Evolutionary conservation across 2,329 filamentous ascomycete genomes (phyloP).

Genomic region (Esteya vermicola): DNA sequence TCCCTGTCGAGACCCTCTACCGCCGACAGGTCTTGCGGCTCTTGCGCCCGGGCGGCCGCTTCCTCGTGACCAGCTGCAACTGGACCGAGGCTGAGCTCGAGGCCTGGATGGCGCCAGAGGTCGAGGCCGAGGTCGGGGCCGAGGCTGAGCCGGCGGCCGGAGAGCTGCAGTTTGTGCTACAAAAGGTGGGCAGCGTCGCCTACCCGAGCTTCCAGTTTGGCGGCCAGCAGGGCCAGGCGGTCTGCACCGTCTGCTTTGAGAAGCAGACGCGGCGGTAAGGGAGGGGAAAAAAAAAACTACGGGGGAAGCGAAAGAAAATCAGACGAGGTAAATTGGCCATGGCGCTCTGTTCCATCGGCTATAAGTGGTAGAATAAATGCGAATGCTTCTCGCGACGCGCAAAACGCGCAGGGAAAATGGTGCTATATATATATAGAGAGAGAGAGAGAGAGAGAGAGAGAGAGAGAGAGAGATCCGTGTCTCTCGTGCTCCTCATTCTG

Average conservation of each 20-base stretch:
- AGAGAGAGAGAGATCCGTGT: too few species aligned
- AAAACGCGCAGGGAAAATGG: too few species aligned
- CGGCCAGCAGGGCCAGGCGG: slow-evolving; percentile 73
- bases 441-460: too few species aligned
- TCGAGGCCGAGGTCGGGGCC: slow-evolving; percentile 6
- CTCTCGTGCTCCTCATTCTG: too few species aligned
- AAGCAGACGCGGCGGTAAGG: slow-evolving; percentile 14
- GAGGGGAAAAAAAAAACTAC: background rate
- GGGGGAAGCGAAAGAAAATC: background rate
- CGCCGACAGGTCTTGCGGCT: slow-evolving; percentile 51
- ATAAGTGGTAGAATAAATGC: too few species aligned
- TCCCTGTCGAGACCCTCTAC: slow-evolving; percentile 67
- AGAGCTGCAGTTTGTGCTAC: slow-evolving; percentile 35
- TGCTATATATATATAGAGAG: too few species aligned
- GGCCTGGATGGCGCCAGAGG: slow-evolving; percentile 54
- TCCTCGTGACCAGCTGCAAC: slow-evolving; percentile 91
- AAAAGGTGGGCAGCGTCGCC: slow-evolving; percentile 54
- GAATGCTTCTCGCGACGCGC: too few species aligned
- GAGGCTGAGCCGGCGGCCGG: slow-evolving; percentile 4
- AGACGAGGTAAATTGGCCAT: background rate
- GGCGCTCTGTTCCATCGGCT: too few species aligned
- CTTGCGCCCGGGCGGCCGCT: slow-evolving; percentile 54
- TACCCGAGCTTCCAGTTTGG: slow-evolving; percentile 87
- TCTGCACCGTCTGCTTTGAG: slow-evolving; percentile 74
- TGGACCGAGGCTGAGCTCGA: slow-evolving; percentile 86